Evolutionary conservation across 169 alveolate species (phyloP).

Genomic region (Eimeria necatrix): DNA sequence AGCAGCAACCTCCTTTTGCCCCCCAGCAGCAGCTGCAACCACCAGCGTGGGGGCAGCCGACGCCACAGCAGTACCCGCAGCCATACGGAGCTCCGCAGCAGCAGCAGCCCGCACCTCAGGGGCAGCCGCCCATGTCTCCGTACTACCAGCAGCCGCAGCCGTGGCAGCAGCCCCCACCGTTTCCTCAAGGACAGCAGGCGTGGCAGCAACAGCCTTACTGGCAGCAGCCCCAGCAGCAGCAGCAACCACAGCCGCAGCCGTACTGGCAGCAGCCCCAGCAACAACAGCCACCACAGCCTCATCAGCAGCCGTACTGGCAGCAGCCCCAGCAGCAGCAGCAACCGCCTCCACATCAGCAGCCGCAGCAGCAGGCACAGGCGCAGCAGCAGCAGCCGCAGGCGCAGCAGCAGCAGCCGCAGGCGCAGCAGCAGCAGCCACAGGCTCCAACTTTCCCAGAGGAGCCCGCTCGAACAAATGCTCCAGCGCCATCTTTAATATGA

Average conservation of each 20-base stretch:
- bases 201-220: background rate
- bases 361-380: background rate
- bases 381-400: constrained; percentile 28
- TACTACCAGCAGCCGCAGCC: constrained; percentile 29
- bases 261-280: background rate
- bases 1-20: background rate
- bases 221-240: background rate
- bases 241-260: background rate
- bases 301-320: background rate
- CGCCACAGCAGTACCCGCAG: background rate
- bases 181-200: background rate
- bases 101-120: background rate
- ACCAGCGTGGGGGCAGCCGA: constrained; percentile 6
- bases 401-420: constrained; percentile 6
- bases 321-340: background rate
- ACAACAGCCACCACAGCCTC: background rate
- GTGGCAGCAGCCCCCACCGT: constrained; percentile 7
- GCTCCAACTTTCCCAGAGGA: background rate
- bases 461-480: background rate
- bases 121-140: constrained; percentile 20
- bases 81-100: constrained; percentile 5
- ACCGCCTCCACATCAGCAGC: too few species aligned
- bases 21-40: constrained; percentile 15
- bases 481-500: background rate
- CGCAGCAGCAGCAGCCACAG: background rate